These are phyloP conservation scores for Agaricus blazei DNA, from an alignment of 768 basidiomycete genomes.

Conservation along the genomic window DNA sequence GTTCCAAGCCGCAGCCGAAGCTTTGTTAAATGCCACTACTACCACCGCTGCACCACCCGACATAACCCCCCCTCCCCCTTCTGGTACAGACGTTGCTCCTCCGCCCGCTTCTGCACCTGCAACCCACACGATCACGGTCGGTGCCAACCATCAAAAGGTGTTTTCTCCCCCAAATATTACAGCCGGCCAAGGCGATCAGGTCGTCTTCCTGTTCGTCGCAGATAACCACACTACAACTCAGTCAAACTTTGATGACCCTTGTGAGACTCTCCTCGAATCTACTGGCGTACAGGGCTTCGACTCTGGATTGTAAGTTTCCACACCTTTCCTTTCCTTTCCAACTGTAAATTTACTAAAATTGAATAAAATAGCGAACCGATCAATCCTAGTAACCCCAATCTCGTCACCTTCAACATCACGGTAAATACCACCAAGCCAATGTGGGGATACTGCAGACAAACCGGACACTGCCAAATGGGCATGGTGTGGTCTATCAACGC, in stretches of 20 bases:
- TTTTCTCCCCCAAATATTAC: slow-evolving; percentile 35
- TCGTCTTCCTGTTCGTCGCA: slow-evolving; percentile 38
- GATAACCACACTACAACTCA: slow-evolving; percentile 47
- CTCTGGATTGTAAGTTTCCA: slow-evolving; percentile 37
- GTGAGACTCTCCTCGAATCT: slow-evolving; percentile 19
- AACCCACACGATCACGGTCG: slow-evolving; percentile 35
- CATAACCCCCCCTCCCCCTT: slow-evolving; percentile 25
- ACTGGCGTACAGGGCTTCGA: slow-evolving; percentile 28
- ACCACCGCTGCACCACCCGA: slow-evolving; percentile 15
- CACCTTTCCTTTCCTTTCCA: neutral
- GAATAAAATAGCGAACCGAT: slow-evolving; percentile 35
- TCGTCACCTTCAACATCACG: slow-evolving; percentile 43
- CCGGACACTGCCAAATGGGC: slow-evolving; percentile 46
- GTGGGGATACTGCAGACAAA: slow-evolving; percentile 56
- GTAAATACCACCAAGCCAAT: slow-evolving; percentile 51
- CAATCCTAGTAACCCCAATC: slow-evolving; percentile 27
- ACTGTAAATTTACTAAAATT: no score
- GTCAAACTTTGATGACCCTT: slow-evolving; percentile 34
- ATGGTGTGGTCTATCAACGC: slow-evolving; percentile 68
- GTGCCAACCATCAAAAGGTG: slow-evolving; percentile 27
- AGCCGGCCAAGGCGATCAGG: slow-evolving; percentile 37
- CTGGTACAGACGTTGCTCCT: slow-evolving; percentile 13
- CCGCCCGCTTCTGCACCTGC: slow-evolving; percentile 22
- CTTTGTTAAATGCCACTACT: slow-evolving; percentile 12
- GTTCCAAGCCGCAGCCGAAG: slow-evolving; percentile 45